Percentiles rank a stretch among this genome's conserved stretches.
These are phyloP conservation scores for Sporothrix schenckii DNA, from an alignment of 2,329 filamentous ascomycete species.

Conservation along the genomic window DNA sequence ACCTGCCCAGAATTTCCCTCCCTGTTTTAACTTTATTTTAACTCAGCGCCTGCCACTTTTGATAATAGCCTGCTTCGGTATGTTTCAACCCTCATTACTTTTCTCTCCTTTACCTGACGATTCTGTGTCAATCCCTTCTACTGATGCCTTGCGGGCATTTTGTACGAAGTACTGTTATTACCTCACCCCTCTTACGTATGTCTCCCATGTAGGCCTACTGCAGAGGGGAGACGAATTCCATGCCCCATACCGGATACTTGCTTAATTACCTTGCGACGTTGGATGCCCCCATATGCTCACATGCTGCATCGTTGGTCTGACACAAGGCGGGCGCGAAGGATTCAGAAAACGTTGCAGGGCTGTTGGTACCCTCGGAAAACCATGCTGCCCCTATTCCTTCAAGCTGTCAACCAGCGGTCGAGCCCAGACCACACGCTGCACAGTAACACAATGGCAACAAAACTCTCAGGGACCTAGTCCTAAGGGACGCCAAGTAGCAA, in stretches of 20 bases:
- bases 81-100: neutral
- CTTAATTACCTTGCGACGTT: conserved; percentile 4
- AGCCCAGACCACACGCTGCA: neutral
- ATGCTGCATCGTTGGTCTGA: neutral
- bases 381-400: neutral
- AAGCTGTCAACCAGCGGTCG: neutral
- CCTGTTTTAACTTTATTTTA: neutral
- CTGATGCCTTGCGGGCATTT: neutral
- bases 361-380: neutral
- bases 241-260: neutral
- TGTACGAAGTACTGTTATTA: neutral
- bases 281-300: neutral
- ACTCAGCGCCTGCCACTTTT: conserved; percentile 12
- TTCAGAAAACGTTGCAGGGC: neutral
- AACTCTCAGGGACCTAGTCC: neutral
- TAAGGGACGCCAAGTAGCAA: too few relatives aligned
- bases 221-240: too few relatives aligned
- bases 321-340: conserved; percentile 11
- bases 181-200: too few relatives aligned
- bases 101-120: neutral
- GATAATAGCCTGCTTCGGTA: conserved; percentile 13
- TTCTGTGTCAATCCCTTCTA: neutral
- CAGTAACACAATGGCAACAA: neutral
- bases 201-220: too few relatives aligned
- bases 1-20: neutral